phyloP scores from a whole-genome alignment of 495 filamentous ascomycete species.

The Penicillium simplicissimum region DNA sequence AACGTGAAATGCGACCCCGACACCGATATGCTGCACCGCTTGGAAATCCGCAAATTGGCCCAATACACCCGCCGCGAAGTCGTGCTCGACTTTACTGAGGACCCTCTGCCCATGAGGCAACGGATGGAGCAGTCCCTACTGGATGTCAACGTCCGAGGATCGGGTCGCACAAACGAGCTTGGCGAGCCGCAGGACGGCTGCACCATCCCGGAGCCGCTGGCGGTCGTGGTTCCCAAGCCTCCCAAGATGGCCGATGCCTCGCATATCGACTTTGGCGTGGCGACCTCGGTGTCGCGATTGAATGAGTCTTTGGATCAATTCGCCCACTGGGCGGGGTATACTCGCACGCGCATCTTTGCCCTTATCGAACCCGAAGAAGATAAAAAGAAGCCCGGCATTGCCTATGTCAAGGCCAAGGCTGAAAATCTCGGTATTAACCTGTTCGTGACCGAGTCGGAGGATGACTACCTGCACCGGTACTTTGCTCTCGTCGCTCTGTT shows the following conservation, averaged over 20 bases:
- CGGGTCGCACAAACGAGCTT: conserved; percentile 2
- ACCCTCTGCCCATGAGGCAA: conserved; percentile 36
- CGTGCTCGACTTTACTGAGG: conserved; percentile 31
- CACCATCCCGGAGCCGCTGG: conserved; percentile 35
- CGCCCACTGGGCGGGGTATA: conserved; percentile 61
- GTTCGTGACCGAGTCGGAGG: conserved; percentile 49
- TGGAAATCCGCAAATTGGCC: conserved; percentile 35
- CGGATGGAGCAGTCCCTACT: conserved; percentile 37
- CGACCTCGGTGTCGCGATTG: conserved; percentile 57
- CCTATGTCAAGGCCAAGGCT: conserved; percentile 38
- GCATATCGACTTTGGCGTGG: conserved; percentile 60
- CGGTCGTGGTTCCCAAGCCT: conserved; percentile 33
- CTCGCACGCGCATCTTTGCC: conserved; percentile 55
- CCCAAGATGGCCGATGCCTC: conserved; percentile 49
- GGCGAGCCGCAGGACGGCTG: conserved; percentile 35
- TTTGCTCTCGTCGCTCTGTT: conserved; percentile 59
- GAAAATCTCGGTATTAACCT: conserved; percentile 51
- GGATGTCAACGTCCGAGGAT: conserved; percentile 10
- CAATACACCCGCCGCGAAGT: conserved; percentile 49
- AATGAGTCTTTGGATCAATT: conserved; percentile 57
- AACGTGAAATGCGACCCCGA: conserved; percentile 39
- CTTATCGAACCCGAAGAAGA: conserved; percentile 51
- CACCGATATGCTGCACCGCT: conserved; percentile 27
- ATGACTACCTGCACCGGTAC: conserved; percentile 57
- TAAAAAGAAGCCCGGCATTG: neutral